Base-by-base conservation (phyloP, 495 filamentous ascomycete species). In the Hyaloscypha variabilis region DNA sequence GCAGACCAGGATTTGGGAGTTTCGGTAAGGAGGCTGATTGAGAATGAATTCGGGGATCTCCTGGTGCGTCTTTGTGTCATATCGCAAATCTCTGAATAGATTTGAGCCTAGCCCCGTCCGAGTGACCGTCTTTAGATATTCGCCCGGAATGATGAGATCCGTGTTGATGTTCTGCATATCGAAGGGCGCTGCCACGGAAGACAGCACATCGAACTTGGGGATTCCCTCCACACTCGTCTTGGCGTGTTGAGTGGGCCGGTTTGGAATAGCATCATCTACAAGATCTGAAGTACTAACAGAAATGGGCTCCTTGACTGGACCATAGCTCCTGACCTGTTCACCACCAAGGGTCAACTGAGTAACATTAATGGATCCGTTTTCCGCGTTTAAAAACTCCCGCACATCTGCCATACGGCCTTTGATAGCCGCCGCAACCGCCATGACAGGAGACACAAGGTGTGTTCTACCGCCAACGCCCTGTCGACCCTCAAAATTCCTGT, bases 91-190 rank as follows among this genome's bases (percentile, higher is more conserved):
- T 75, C 90, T 85, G 82, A 99, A 99, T 62, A 96, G 86, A 50
- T 94, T 95, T 21, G 82, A 82, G 62, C 93, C 93, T 19, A 99
- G 88, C 59, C 95, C 95, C 6, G 95, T 97, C 49, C 95, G 91
- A 84, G 98, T 98, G 79, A 99, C 98, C 49, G 95, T 99, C 82
- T 99, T 99, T 59, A 99, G 83, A 84, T 97, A 99, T 77, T 99
- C 94, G 75, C 98, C 98, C 65, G 95, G 95, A 64, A 99, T 99
- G 77, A 99, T 99, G 70, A 93, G 94, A 72, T 99, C 95, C 30
- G 95, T 99, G 78, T 99, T 95, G 72, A 97, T 86, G 72, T 99
- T 99, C 66, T 87, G 82, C 60, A 89, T 86, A 66, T 97, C 91
- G 77, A 99, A 79, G 8, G 93, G 92, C 8, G 93, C 95, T 10